A percentile compares a stretch with the other conserved stretches of the same genome.
phyloP scores from a whole-genome alignment of 2,329 filamentous ascomycete genomes.

The Neonectria neomacrospora region DNA sequence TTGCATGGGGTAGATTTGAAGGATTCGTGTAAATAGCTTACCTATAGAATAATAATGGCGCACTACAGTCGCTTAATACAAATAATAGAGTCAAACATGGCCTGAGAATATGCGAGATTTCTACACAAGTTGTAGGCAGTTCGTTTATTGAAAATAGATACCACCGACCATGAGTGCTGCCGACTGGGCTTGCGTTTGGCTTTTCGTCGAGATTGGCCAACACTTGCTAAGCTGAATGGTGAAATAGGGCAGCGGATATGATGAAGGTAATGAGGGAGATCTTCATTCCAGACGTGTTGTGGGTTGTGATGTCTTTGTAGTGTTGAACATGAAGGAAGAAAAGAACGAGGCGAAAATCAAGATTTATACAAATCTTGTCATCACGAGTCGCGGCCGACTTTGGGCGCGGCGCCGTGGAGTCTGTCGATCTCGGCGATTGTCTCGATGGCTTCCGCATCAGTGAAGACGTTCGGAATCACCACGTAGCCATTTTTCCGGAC shows the following conservation, averaged over 20 bases:
- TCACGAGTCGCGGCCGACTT: conserved; percentile 10
- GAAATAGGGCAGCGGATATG: conserved; percentile 24
- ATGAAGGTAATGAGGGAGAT: conserved; percentile 14
- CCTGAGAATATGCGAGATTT: neutral
- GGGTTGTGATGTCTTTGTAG: neutral
- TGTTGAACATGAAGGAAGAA: fast-evolving
- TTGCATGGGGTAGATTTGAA: neutral
- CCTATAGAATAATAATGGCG: neutral
- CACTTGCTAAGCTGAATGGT: too few species aligned
- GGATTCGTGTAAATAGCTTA: neutral
- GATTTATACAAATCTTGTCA: too few species aligned
- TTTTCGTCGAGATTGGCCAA: neutral
- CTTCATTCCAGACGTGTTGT: conserved; percentile 15
- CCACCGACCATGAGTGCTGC: neutral
- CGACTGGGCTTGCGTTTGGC: neutral
- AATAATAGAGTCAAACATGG: neutral
- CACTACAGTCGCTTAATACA: neutral
- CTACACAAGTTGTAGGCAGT: neutral
- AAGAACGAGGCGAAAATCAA: neutral
- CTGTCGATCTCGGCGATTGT: conserved; percentile 20
- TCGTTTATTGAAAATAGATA: neutral
- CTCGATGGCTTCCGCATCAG: conserved; percentile 10
- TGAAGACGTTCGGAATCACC: conserved; percentile 20
- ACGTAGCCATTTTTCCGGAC: conserved; percentile 18
- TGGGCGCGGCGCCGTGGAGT: conserved; percentile 17